Evolutionary conservation across 2,329 filamentous ascomycete genomes (phyloP).

Genomic region (Penicillium sp.): DNA sequence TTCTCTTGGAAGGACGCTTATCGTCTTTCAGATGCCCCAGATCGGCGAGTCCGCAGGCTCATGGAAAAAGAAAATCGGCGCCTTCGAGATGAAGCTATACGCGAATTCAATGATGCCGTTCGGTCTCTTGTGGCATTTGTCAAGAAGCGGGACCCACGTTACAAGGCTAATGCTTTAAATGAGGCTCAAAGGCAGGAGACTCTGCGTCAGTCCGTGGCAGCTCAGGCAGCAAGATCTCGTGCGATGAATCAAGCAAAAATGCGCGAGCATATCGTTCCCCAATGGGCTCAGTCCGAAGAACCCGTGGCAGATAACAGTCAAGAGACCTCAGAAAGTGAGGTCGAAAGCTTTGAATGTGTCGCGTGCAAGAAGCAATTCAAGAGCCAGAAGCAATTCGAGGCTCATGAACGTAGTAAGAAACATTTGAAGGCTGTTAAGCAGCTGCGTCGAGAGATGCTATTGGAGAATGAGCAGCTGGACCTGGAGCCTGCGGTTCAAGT

Average conservation of each 20-base stretch:
- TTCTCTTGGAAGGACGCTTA: slow-evolving; percentile 91
- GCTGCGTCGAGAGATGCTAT: slow-evolving; percentile 76
- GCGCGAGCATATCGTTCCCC: slow-evolving; percentile 62
- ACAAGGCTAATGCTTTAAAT: slow-evolving; percentile 70
- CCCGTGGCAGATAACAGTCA: slow-evolving; percentile 48
- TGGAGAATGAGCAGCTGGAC: slow-evolving; percentile 62
- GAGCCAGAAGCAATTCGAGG: slow-evolving; percentile 86
- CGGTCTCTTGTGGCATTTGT: slow-evolving; percentile 82
- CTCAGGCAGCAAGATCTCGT: slow-evolving; percentile 78
- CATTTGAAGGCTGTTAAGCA: slow-evolving; percentile 83
- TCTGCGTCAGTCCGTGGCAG: slow-evolving; percentile 73
- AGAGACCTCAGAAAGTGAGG: slow-evolving; percentile 47
- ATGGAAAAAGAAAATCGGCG: slow-evolving; percentile 97
- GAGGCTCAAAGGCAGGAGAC: slow-evolving; percentile 77
- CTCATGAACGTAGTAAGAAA: slow-evolving; percentile 96
- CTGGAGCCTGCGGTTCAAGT: slow-evolving; percentile 12
- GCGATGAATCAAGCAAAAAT: slow-evolving; percentile 77
- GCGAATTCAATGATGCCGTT: slow-evolving; percentile 91
- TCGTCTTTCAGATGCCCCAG: slow-evolving; percentile 78
- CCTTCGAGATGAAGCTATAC: slow-evolving; percentile 73
- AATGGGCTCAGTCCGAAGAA: slow-evolving; percentile 68
- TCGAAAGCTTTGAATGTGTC: slow-evolving; percentile 61
- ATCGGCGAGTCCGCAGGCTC: slow-evolving; percentile 73
- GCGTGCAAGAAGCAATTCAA: slow-evolving; percentile 70
- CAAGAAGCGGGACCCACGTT: slow-evolving; percentile 86